These are phyloP conservation scores for Pyricularia sp. DNA, from an alignment of 2,329 filamentous ascomycete species.

Conservation along the genomic window DNA sequence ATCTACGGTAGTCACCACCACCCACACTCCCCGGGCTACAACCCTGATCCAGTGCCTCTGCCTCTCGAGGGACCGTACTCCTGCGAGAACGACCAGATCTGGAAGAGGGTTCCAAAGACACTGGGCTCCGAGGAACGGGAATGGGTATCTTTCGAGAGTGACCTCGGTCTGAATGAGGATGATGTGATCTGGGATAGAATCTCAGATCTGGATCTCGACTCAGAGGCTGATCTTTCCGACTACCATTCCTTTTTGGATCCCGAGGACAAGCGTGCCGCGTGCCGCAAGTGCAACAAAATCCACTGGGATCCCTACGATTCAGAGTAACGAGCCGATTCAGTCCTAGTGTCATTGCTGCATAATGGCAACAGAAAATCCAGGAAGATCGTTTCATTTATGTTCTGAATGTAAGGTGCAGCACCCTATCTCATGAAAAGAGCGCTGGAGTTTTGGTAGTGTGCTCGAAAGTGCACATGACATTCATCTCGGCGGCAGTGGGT, in stretches of 20 bases:
- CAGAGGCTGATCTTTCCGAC: background rate
- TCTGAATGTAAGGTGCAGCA: background rate
- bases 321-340: background rate
- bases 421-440: background rate
- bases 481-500: background rate
- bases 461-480: background rate
- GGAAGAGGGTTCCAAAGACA: slow-evolving; percentile 37
- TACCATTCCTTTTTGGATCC: background rate
- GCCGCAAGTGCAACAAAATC: slow-evolving; percentile 11
- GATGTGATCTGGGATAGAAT: slow-evolving; percentile 6
- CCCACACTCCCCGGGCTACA: slow-evolving; percentile 19
- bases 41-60: slow-evolving; percentile 25
- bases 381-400: background rate
- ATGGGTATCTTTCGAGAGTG: slow-evolving; percentile 37
- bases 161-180: slow-evolving; percentile 7
- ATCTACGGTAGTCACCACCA: slow-evolving; percentile 15
- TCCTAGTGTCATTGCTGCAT: background rate
- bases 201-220: slow-evolving; percentile 1
- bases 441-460: background rate
- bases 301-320: slow-evolving; percentile 6
- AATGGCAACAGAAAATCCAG: background rate
- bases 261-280: slow-evolving; percentile 7
- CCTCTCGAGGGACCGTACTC: slow-evolving; percentile 26
- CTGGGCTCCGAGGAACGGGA: slow-evolving; percentile 29
- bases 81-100: slow-evolving; percentile 26